A percentile compares a stretch with the other conserved stretches of the same genome.
These are phyloP conservation scores for Syncephalastrum racemosum DNA, from an alignment of 371 early-diverging fungal genomes.

Conservation along the genomic window DNA sequence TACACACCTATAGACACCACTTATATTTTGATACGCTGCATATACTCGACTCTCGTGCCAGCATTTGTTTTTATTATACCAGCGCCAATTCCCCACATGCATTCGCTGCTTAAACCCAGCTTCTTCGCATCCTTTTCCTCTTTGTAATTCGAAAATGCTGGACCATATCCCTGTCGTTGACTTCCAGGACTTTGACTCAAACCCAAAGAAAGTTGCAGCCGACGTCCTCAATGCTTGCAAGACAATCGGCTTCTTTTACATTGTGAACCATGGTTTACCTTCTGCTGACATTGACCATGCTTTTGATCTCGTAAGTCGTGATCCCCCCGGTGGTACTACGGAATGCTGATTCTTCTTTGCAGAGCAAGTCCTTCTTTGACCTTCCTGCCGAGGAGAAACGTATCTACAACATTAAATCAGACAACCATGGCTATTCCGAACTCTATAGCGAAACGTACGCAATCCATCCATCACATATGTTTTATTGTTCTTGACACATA, in stretches of 20 bases:
- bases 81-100: too few species aligned
- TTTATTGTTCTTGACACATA: not conserved
- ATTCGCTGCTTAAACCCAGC: too few species aligned
- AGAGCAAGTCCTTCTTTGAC: conserved; percentile 54
- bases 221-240: conserved; percentile 53
- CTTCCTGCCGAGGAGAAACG: conserved; percentile 39
- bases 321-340: not conserved
- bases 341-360: conserved; percentile 13
- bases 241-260: conserved; percentile 63
- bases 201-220: conserved; percentile 32
- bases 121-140: too few species aligned
- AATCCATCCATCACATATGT: not conserved
- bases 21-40: too few species aligned
- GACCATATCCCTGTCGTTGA: conserved; percentile 34
- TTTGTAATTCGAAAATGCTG: not conserved
- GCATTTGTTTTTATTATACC: too few species aligned
- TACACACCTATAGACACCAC: too few species aligned
- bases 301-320: conserved; percentile 42
- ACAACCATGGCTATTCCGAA: conserved; percentile 48
- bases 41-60: too few species aligned
- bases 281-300: conserved; percentile 49
- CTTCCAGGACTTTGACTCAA: conserved; percentile 36
- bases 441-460: conserved; percentile 44
- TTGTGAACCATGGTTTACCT: conserved; percentile 57
- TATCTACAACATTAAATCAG: conserved; percentile 26